These are phyloP conservation scores for Talaromyces sp. DNA, from an alignment of 2,329 filamentous ascomycete genomes.

Conservation along the genomic window DNA sequence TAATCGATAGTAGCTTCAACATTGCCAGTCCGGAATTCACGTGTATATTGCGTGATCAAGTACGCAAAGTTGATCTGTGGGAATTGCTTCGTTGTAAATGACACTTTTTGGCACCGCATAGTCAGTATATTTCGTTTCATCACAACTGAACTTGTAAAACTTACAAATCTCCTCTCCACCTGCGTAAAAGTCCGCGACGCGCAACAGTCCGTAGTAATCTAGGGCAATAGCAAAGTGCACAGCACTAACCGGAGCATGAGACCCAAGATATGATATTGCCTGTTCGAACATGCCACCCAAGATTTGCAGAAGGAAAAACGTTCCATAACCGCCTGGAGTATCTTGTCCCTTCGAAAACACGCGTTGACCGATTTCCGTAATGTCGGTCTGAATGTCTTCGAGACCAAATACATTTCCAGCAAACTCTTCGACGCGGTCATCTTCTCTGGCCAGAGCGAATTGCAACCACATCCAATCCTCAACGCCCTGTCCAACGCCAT, in stretches of 20 bases:
- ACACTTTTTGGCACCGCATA: constrained; percentile 41
- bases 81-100: constrained; percentile 49
- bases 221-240: constrained; percentile 91
- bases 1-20: constrained; percentile 91
- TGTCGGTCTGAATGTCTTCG: constrained; percentile 68
- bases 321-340: constrained; percentile 73
- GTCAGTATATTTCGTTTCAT: constrained; percentile 7
- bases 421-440: constrained; percentile 56
- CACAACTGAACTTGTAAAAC: constrained; percentile 26
- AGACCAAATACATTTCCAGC: constrained; percentile 60
- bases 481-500: constrained; percentile 54
- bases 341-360: constrained; percentile 83
- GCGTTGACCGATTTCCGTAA: constrained; percentile 82
- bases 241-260: constrained; percentile 85
- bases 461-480: constrained; percentile 66
- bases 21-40: constrained; percentile 87
- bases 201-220: constrained; percentile 81
- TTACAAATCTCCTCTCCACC: constrained; percentile 64
- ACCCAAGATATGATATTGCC: constrained; percentile 84
- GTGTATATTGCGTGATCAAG: constrained; percentile 91
- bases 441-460: constrained; percentile 58
- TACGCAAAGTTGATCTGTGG: constrained; percentile 90
- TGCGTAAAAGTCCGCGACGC: constrained; percentile 74
- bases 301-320: constrained; percentile 89
- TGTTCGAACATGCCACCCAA: constrained; percentile 91